Base-by-base conservation (phyloP, 2,329 filamentous ascomycete species). In the Bisporella sp. region DNA sequence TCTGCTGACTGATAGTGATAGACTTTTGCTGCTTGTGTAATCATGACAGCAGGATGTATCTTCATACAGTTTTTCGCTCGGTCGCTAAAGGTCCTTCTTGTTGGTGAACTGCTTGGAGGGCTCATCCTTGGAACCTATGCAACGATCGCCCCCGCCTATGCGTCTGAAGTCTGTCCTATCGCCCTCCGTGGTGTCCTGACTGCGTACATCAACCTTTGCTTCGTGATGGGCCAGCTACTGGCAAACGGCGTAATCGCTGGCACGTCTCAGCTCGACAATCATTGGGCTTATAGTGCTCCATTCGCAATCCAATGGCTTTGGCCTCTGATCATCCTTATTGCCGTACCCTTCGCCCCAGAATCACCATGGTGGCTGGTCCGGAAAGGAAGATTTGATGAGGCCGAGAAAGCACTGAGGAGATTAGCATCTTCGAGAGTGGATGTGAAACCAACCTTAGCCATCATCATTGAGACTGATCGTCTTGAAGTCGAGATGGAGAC, bases 391-490 rank as follows among this genome's bases (percentile, higher is more conserved):
- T 61, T 70, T 0, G 66, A 71, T 21, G 71, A 74, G 37, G 73
- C 73, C 4, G 52, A 58, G 32, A 56, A 51, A 53, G 61, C 59
- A 44, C 41, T 61, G 1, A 45, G 46, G 48, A 59, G 47, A 52
- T 42, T 60, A 2, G 58, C 56, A 53, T 65, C 57, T 48, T 41
- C 39, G 31, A 49, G 6, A 40, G 44, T 73, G 48, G 66, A 71
- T 33, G 62, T 65, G 6, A 68, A 75, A 29, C 66, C 73, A 56
- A 69, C 69, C 1, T 57, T 81, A 8, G 73, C 76, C 2, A 72
- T 75, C 55, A 81, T 83, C 55, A 65, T 73, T 21, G 73, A 80
- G 57, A 82, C 78, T 0, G 74, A 82, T 56, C 68, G 72, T 45
- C 64, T 78, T 1, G 79, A 82, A 57, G 64, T 71, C 44, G 71